phyloP scores from a whole-genome alignment of 2,329 filamentous ascomycete species.

The Aspergillus vadensis region DNA sequence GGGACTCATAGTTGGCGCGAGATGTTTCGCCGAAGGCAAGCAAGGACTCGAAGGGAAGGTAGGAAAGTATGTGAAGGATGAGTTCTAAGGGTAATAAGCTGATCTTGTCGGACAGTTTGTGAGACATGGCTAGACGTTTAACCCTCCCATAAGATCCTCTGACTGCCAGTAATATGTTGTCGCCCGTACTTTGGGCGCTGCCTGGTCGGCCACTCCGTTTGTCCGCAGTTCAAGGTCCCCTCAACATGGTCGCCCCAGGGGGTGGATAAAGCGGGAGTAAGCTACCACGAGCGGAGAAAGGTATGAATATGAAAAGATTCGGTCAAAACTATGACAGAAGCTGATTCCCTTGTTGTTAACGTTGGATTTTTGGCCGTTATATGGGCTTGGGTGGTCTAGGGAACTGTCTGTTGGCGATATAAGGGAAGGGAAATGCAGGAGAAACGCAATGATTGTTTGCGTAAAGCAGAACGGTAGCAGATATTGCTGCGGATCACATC shows the following conservation, averaged over 20 bases:
- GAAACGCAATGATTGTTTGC: background rate
- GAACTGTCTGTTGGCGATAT: background rate
- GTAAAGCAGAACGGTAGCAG: background rate
- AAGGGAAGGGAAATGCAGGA: background rate
- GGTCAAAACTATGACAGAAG: background rate
- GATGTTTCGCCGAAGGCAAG: slow-evolving; percentile 37
- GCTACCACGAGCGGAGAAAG: background rate
- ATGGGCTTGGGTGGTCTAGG: background rate
- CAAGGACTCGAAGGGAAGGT: slow-evolving; percentile 32
- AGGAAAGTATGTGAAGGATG: slow-evolving; percentile 33
- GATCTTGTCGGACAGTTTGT: slow-evolving; percentile 23
- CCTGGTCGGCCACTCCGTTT: background rate
- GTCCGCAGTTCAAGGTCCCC: background rate
- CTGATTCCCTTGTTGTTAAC: background rate
- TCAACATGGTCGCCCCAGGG: background rate
- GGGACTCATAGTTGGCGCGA: slow-evolving; percentile 29
- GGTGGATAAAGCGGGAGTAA: background rate
- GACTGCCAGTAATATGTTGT: background rate
- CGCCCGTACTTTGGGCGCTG: background rate
- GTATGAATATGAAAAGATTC: too few species aligned
- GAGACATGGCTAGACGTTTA: background rate
- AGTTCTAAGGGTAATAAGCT: slow-evolving; percentile 34
- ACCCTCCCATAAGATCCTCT: background rate
- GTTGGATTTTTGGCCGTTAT: background rate
- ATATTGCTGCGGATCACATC: background rate